Evolutionary conservation across 768 basidiomycete species (phyloP), one percentile per base, ranked within the genome.

Genomic region (Hysterangium stoloniferum): DNA sequence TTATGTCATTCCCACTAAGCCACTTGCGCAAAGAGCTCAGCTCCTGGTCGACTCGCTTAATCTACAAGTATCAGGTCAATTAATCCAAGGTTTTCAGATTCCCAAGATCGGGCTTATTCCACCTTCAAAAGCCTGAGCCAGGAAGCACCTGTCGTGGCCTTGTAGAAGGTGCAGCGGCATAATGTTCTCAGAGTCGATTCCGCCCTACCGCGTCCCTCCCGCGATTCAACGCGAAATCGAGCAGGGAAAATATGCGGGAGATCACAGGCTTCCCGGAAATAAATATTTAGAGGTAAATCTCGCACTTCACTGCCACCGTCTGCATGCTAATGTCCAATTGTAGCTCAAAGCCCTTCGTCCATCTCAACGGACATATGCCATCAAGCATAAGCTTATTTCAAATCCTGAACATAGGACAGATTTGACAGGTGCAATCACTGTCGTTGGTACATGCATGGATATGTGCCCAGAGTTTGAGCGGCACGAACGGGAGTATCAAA

Each of bases 401-500:
- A 40, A 51, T 24, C 49, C 49, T 19, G 49, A 51, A 20, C 37
- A 51, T 28, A 15, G 49, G 22, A 51, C 49, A 13, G 49, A 51
- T 31, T 29, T 51, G 17, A 51, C 49, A 7, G 49, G 49, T 56
- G 93, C 94, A 15, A 92, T 94, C 49, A 84, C 84, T n/a, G 84
- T 97, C 63, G 79, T 88, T 12, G 94, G 94, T 20, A 94, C 91
- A 1, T 98, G 95, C 61, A 68, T 74, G 69, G 84, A 88, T 54
- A 96, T 97, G 92, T 97, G 94, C 62, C 93, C 94, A 2, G 79
- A 86, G 35, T 96, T 90, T 60, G 95, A 98, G 65, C 76, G 88
- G 24, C 93, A 95, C 64, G 76, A 91, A 56, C 76, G 95, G 32
- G 91, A 97, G 63, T 77, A 83, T 54, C 88, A 93, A 63, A 87